Evolutionary conservation across 306 rosid species (phyloP).

Genomic region (Urtica urens): DNA sequence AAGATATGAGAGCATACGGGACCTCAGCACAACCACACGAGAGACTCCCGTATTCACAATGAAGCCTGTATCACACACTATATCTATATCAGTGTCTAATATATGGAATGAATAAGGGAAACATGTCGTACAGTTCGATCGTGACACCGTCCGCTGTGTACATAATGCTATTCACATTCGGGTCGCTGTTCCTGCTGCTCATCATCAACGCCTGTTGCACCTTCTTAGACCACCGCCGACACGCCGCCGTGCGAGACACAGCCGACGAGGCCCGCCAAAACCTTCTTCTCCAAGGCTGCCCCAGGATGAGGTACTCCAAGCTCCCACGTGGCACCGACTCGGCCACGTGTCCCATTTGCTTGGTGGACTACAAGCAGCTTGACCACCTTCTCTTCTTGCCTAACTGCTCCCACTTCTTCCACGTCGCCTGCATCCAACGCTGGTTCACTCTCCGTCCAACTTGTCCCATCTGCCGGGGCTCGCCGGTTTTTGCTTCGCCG

Average conservation of each 20-base stretch:
- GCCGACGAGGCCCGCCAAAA: constrained; percentile 14
- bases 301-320: constrained; percentile 23
- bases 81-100: too few species aligned
- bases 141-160: too few species aligned
- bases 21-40: too few species aligned
- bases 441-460: constrained; percentile 41
- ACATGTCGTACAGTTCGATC: too few species aligned
- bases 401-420: constrained; percentile 48
- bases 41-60: too few species aligned
- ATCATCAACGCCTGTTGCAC: background rate
- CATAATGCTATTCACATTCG: too few species aligned
- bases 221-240: background rate
- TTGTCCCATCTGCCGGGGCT: constrained; percentile 42
- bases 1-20: too few species aligned
- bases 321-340: constrained; percentile 15
- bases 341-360: constrained; percentile 36
- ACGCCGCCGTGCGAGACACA: background rate
- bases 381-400: constrained; percentile 37
- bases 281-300: constrained; percentile 24
- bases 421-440: constrained; percentile 39
- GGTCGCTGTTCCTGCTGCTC: background rate
- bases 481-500: background rate
- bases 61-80: too few species aligned
- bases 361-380: constrained; percentile 39
- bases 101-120: too few species aligned